Base-by-base conservation (phyloP, 169 alveolate genomes). In the Perkinsus olseni region DNA sequence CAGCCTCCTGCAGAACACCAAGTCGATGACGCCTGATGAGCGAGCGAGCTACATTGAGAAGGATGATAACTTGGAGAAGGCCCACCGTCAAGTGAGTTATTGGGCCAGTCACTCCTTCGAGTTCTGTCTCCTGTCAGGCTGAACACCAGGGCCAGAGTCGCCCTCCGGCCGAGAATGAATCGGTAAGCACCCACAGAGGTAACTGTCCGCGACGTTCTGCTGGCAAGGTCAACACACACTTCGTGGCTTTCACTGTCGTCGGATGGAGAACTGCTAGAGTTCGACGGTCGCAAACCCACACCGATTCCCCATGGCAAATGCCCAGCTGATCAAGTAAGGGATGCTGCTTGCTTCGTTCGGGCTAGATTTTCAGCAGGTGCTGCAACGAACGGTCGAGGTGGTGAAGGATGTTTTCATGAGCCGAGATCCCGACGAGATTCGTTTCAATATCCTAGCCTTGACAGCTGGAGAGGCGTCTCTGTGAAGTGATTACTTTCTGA, bases 251-350 rank as follows among this genome's bases (percentile, higher is more conserved):
- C 92, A 94, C 96, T 0, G 95, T 95, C 31, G 93, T 94, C 74
- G 96, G 95, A 13, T n/a, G 97, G 97, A 21, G 91, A 91, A 39
- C 93, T 96, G 0, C 96, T 95, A 92, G 98, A 96, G 93, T 94
- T 96, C 36, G 98, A 96, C 93, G 98, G 98, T 34, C 93, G 97
- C 48, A 92, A 94, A 91, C 82, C 91, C 38, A 40, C 91, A 50
- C 96, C 97, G 34, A 94, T 95, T 0, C 94, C 94, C 38, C 97
- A 95, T 92, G 97, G 97, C 4, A 62, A 40, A 39, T 93, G 92
- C 38, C 45, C 94, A 3, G 82, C 74, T 0, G 82, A 62, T 62
- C 82, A 62, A 28, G 82, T 62, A 28, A 8, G 82, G 31, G 17
- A 11, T 40, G n/a, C n/a, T n/a, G n/a, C 50, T 40, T 62, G 28